phyloP scores from a whole-genome alignment of 306 rosid species.

The Trichosanthes cucumerina region DNA sequence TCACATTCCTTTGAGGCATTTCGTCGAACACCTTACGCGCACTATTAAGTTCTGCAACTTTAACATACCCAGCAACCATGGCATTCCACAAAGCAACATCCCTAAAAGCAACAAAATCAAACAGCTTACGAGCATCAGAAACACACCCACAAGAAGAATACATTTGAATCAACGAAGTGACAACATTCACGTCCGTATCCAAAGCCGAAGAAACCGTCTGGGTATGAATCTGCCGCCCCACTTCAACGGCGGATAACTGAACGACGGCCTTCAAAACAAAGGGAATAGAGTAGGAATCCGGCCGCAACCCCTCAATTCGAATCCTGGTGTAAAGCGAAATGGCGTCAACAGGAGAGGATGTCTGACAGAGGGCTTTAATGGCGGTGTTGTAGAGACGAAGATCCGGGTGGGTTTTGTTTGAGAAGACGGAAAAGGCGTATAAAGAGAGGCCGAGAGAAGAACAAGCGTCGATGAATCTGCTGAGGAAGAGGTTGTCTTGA shows the following conservation, averaged over 20 bases:
- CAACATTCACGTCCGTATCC: constrained; percentile 17
- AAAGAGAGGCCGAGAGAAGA: constrained; percentile 30
- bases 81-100: constrained; percentile 39
- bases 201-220: constrained; percentile 37
- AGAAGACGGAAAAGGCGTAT: constrained; percentile 37
- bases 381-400: constrained; percentile 31
- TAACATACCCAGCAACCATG: constrained; percentile 47
- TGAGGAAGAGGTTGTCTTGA: constrained; percentile 30
- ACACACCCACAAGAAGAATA: constrained; percentile 36
- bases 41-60: constrained; percentile 32
- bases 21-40: constrained; percentile 43
- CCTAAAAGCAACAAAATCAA: constrained; percentile 20
- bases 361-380: constrained; percentile 34
- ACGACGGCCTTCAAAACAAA: constrained; percentile 43
- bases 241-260: constrained; percentile 3
- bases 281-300: constrained; percentile 53
- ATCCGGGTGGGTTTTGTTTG: constrained; percentile 14
- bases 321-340: constrained; percentile 24
- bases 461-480: constrained; percentile 33
- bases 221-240: constrained; percentile 41
- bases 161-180: constrained; percentile 38
- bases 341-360: constrained; percentile 17
- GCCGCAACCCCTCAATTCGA: constrained; percentile 22
- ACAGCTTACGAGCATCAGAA: constrained; percentile 40
- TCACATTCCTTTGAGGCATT: constrained; percentile 40